Base-by-base conservation (phyloP, 192 early-diverging fungal genomes). In the Podila verticillata region DNA sequence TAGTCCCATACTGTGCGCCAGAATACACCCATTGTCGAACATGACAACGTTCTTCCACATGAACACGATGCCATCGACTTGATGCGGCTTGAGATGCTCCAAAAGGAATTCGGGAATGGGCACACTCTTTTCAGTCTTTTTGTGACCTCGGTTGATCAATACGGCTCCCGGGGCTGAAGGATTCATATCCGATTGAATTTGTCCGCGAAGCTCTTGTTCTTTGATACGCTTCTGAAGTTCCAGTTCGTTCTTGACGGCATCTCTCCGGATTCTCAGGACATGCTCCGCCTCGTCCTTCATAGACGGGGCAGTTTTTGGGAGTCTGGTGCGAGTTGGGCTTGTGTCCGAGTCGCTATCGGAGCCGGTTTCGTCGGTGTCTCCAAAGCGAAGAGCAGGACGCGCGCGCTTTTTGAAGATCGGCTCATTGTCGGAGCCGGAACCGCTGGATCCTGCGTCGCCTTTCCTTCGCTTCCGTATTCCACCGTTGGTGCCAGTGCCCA, bases 1-100 rank as follows among this genome's bases (percentile, higher is more conserved):
- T 26, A 97, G 83, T 0, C 96, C 95, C 95, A 96, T 96, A 12
- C 88, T 86, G 79, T 96, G 96, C 0, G 93, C 93, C 39, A 97
- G 79, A 15, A 96, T 87, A 66, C 94, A 95, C 4, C 96, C 95
- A 24, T 85, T 83, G 59, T 88, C 85, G 49, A 91, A 75, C 90
- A 92, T 92, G 26, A 95, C 86, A 15, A 94, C 73, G 31, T 91
- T 91, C 36, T 91, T 89, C 94, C 96, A 96, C 73, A 96, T 85
- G 60, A 96, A 96, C 31, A 84, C 87, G 0, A 96, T 65, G 0
- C 95, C 95, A 51, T 95, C 91, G 29, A 95, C 65, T 82, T 94
- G 91, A 73, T 95, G 92, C 8, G 84, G 70, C 68, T 93, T 93
- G 17, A 95, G 70, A 28, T 87, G 75, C 19, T 36, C 51, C 0